These are phyloP conservation scores for Globisporangium canariense DNA, from an alignment of 352 stramenopile species.

Conservation along the genomic window DNA sequence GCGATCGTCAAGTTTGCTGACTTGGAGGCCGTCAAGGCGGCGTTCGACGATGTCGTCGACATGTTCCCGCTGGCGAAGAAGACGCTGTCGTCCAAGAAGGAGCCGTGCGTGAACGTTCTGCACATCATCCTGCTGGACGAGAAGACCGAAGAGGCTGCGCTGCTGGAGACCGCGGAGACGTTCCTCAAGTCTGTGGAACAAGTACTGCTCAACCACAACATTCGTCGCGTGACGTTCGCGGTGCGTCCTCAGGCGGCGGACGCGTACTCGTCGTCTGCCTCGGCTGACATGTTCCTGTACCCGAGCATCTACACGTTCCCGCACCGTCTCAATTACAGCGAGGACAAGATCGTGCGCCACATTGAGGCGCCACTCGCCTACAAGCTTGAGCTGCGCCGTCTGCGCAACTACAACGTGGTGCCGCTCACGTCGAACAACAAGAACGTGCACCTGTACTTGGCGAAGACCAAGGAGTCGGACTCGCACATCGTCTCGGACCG, in stretches of 20 bases:
- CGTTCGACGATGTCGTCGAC: slow-evolving; percentile 63
- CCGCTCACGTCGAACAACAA: slow-evolving; percentile 93
- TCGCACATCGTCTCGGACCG: slow-evolving; percentile 83
- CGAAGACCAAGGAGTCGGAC: slow-evolving; percentile 87
- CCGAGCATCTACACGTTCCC: slow-evolving; percentile 90
- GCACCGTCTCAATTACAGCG: slow-evolving; percentile 89
- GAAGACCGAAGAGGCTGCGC: slow-evolving; percentile 44
- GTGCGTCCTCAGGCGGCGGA: slow-evolving; percentile 57
- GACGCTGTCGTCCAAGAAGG: slow-evolving; percentile 61
- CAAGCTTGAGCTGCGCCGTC: slow-evolving; percentile 97
- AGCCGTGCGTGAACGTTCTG: slow-evolving; percentile 78
- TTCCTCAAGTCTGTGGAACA: slow-evolving; percentile 67
- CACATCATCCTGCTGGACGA: slow-evolving; percentile 80
- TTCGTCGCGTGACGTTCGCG: slow-evolving; percentile 88
- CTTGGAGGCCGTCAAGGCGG: slow-evolving; percentile 72
- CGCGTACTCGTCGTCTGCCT: slow-evolving; percentile 26
- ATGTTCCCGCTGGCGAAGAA: slow-evolving; percentile 72
- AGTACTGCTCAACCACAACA: slow-evolving; percentile 65
- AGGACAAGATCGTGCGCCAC: slow-evolving; percentile 98
- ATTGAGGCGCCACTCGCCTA: slow-evolving; percentile 98
- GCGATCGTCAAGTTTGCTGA: slow-evolving; percentile 88
- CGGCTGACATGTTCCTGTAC: slow-evolving; percentile 73
- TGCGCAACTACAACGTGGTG: slow-evolving; percentile 97
- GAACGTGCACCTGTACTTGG: slow-evolving; percentile 98
- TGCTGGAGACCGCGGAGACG: slow-evolving; percentile 51